phyloP scores from a whole-genome alignment of 169 alveolate genomes.

The Babesia bovis region DNA sequence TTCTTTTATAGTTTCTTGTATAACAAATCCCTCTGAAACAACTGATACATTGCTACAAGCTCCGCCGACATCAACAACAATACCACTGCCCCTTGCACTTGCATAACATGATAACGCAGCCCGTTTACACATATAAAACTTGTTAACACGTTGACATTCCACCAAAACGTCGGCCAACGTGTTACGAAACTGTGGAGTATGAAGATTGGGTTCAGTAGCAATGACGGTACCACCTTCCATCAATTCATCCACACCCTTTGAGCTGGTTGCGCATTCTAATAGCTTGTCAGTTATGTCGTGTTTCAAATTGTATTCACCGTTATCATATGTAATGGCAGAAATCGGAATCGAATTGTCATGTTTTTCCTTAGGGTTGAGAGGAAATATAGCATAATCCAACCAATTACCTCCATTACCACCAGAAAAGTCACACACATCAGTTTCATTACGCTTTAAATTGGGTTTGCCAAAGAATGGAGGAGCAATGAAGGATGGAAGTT shows the following conservation, averaged over 20 bases:
- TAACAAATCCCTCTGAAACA: conserved; percentile 71
- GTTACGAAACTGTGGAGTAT: conserved; percentile 64
- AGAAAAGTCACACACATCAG: conserved; percentile 49
- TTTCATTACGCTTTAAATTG: conserved; percentile 14
- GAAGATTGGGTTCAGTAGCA: conserved; percentile 72
- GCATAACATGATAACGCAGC: conserved; percentile 75
- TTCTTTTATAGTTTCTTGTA: conserved; percentile 71
- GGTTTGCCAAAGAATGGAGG: conserved; percentile 74
- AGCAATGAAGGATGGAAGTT: conserved; percentile 65
- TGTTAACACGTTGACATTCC: conserved; percentile 70
- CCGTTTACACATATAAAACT: conserved; percentile 69
- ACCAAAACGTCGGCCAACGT: conserved; percentile 68
- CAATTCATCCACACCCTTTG: conserved; percentile 72
- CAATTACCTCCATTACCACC: conserved; percentile 44
- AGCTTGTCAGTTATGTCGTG: conserved; percentile 62
- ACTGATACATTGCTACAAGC: conserved; percentile 72
- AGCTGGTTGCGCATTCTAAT: conserved; percentile 70
- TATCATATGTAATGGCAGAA: conserved; percentile 67
- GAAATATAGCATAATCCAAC: conserved; percentile 74
- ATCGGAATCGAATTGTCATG: conserved; percentile 71
- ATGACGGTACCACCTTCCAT: conserved; percentile 72
- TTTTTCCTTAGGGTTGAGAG: conserved; percentile 72
- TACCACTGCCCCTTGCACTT: conserved; percentile 71
- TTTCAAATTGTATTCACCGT: conserved; percentile 55
- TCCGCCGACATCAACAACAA: conserved; percentile 75